Base-by-base conservation (phyloP, 2,329 filamentous ascomycete genomes). In the Exophiala calicioides region DNA sequence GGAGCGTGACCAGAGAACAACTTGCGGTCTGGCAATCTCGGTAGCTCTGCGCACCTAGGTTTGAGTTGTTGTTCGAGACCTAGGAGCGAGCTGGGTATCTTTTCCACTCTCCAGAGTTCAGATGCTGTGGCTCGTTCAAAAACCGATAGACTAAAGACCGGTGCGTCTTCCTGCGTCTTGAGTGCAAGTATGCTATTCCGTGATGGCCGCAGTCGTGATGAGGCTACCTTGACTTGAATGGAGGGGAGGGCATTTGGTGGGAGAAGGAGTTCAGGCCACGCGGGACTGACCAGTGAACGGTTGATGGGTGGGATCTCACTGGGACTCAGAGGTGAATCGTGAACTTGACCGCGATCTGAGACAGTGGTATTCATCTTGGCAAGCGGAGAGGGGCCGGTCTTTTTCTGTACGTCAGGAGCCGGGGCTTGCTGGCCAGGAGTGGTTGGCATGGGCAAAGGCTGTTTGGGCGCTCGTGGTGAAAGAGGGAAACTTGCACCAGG, bases 91-190 rank as follows among this genome's bases (percentile, higher is more conserved):
- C 80, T 73, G 3, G 88, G 86, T 52, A 95, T 89, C 68, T 98
- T 98, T 68, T 98, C 93, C 5, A 95, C 82, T 21, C 91, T 83
- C 91, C 93, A 97, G 8, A 98, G 74, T 65, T 97, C 91, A 44
- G 78, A 80, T 3, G 80, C 74, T 52, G 89, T 82, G 0, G 83
- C 84, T 44, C 90, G 83, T 7, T 86, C 86, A 59, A 89, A 85
- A 26, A 98, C 74, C 13, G 90, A 90, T 42, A 98, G 74, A 0
- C 90, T 95, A 61, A 97, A 96, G 0, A 97, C 91, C 0, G 90
- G 89, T 59, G 96, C 90, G 62, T 95, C 91, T 47, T 96, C 90
- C 15, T 86, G 74, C 52, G 88, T 84, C 39, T 82, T 91, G 8
- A 90, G 74, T 2, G 84, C 87, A 60, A 95, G 74, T 58, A 93